These are phyloP conservation scores for Cichorium intybus DNA, from an alignment of 140 eudicot genomes.

Conservation along the genomic window DNA sequence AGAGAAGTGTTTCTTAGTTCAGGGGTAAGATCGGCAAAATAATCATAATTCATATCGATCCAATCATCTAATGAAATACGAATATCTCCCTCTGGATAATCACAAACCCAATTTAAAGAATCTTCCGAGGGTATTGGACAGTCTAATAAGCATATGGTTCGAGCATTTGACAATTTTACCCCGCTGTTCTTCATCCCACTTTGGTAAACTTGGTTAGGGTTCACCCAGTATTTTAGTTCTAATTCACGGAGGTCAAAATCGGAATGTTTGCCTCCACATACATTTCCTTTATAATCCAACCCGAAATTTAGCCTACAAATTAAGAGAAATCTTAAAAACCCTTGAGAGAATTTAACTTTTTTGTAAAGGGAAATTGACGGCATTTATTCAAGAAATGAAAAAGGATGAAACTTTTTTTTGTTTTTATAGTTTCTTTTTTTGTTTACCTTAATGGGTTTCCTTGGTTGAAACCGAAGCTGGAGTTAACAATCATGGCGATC, in stretches of 20 bases:
- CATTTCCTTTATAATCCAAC: constrained; percentile 92
- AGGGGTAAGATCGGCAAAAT: constrained; percentile 91
- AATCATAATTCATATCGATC: constrained; percentile 89
- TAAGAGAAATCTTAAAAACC: constrained; percentile 29
- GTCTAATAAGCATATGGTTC: constrained; percentile 78
- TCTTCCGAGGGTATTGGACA: constrained; percentile 95
- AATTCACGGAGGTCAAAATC: constrained; percentile 66
- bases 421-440: not conserved
- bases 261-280: constrained; percentile 84
- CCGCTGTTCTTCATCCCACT: constrained; percentile 65
- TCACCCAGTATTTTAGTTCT: constrained; percentile 76
- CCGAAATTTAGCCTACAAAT: constrained; percentile 93
- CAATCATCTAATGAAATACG: constrained; percentile 69
- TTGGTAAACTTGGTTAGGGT: constrained; percentile 90
- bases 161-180: constrained; percentile 53
- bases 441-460: constrained; percentile 91
- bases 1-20: constrained; percentile 84
- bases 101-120: constrained; percentile 93
- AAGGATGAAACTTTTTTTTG: constrained; percentile 17
- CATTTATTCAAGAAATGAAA: constrained; percentile 19
- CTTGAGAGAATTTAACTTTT: constrained; percentile 17
- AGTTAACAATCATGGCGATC: constrained; percentile 96
- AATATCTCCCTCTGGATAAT: constrained; percentile 92
- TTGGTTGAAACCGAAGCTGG: constrained; percentile 90
- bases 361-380: constrained; percentile 7